Conservation (phyloP, 768 basidiomycete genomes). For the Gloeostereum incarnatum region DNA sequence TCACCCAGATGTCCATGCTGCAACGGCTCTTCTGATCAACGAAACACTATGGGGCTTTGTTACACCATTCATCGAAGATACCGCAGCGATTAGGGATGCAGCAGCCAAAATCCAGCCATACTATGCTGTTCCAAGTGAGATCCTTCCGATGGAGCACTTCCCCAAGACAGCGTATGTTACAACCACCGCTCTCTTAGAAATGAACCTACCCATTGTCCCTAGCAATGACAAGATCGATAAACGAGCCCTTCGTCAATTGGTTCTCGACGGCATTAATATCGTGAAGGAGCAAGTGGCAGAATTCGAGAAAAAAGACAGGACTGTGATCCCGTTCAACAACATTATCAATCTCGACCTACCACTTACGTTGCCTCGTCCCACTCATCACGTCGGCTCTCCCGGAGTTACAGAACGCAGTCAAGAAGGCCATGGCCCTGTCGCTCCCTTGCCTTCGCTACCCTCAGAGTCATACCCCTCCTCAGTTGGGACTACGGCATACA, state of each 20-base stretch:
- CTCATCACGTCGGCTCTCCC: too few relatives aligned
- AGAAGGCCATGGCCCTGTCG: too few relatives aligned
- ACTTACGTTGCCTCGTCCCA: too few relatives aligned
- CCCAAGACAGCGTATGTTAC: slow-evolving; percentile 40
- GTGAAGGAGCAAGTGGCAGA: slow-evolving; percentile 7
- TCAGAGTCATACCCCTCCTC: too few relatives aligned
- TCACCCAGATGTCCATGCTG: slow-evolving; percentile 30
- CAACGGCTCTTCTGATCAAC: slow-evolving; percentile 42
- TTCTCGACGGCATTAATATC: slow-evolving; percentile 13
- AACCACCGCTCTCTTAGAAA: background rate
- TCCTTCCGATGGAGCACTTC: slow-evolving; percentile 32
- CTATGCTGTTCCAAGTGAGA: slow-evolving; percentile 46
- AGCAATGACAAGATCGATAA: slow-evolving; percentile 47
- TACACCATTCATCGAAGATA: slow-evolving; percentile 26
- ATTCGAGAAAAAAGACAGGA: too few relatives aligned
- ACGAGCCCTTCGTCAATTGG: slow-evolving; percentile 29
- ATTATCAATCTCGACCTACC: too few relatives aligned
- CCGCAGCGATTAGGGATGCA: slow-evolving; percentile 31
- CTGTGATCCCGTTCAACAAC: too few relatives aligned
- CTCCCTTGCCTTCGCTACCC: too few relatives aligned
- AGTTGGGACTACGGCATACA: too few relatives aligned
- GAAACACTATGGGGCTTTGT: slow-evolving; percentile 48
- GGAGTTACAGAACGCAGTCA: too few relatives aligned
- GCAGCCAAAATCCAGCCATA: slow-evolving; percentile 45
- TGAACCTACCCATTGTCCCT: background rate